Conservation (phyloP, 2,329 filamentous ascomycete species). For the Triangularia setosa region DNA sequence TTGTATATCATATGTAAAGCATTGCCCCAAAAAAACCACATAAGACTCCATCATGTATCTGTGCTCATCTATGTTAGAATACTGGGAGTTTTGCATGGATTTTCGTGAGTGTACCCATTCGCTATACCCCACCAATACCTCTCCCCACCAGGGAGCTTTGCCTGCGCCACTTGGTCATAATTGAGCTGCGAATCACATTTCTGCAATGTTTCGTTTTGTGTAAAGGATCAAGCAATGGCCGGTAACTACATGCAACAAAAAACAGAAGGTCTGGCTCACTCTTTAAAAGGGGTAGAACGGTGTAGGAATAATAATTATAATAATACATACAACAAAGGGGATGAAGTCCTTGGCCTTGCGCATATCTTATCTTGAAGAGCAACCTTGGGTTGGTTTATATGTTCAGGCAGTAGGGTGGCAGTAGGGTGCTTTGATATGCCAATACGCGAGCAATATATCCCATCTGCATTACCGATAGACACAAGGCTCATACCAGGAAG, state of each 20-base stretch:
- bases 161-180: neutral
- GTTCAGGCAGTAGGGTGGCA: too few relatives aligned
- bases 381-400: neutral
- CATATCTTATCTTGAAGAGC: neutral
- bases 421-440: neutral
- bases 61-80: neutral
- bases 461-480: neutral
- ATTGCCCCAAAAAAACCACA: constrained; percentile 9
- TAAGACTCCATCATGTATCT: neutral
- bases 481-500: neutral
- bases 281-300: too few relatives aligned
- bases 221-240: neutral
- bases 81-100: too few relatives aligned
- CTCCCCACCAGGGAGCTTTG: neutral
- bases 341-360: too few relatives aligned
- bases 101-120: neutral
- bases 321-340: neutral
- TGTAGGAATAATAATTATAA: too few relatives aligned
- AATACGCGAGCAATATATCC: constrained; percentile 1
- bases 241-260: too few relatives aligned
- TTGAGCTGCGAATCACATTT: neutral
- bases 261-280: too few relatives aligned
- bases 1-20: constrained; percentile 27
- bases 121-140: neutral
- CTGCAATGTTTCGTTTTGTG: neutral